Base-by-base conservation (phyloP, 257 asterid species). In the Solanum chmielewskii region DNA sequence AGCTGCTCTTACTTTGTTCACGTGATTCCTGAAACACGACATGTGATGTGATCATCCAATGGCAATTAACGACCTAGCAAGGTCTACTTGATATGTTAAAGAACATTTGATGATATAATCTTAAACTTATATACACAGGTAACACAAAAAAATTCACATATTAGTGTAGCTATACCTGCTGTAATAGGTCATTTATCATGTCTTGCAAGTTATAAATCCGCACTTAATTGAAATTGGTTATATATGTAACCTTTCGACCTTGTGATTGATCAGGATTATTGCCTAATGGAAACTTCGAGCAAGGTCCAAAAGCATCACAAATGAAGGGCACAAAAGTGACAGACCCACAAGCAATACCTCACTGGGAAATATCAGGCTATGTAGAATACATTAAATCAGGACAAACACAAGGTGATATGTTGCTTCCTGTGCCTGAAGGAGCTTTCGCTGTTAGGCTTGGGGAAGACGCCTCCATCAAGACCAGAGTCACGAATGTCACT, bases 301-400 rank as follows among this genome's bases (percentile, higher is more conserved):
- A 35, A 0, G 97, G 98, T 2, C 99, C 99, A 0, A 94, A 92
- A 73, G 90, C 89, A 13, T 88, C 91, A 27, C 94, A 94, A 80
- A 89, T 96, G 96, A 93, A 93, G 73, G 97, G 99, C 5, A 93
- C 91, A 4, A 87, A 21, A 88, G 97, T 96, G 68, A 91, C 56
- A 15, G 91, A 91, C 62, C 93, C 93, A 3, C 92, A 86, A 3
- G 95, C 95, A 6, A 93, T 96, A 86, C 95, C 98, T 16, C 33
- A 33, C 15, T 96, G 99, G 99, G 95, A 94, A 83, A 49, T 90
- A 18, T 90, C 94, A 27, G 98, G 99, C 2, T 94, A 83, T 39
- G 96, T 96, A 6, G 99, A 96, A 88, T 96, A 93, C 94, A 93
- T 96, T 87, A 95, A 90, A 89, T 90, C 95, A 0, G 99, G 98